Base-by-base conservation (phyloP, 2,329 filamentous ascomycete species). In the Rutstroemia sp. region DNA sequence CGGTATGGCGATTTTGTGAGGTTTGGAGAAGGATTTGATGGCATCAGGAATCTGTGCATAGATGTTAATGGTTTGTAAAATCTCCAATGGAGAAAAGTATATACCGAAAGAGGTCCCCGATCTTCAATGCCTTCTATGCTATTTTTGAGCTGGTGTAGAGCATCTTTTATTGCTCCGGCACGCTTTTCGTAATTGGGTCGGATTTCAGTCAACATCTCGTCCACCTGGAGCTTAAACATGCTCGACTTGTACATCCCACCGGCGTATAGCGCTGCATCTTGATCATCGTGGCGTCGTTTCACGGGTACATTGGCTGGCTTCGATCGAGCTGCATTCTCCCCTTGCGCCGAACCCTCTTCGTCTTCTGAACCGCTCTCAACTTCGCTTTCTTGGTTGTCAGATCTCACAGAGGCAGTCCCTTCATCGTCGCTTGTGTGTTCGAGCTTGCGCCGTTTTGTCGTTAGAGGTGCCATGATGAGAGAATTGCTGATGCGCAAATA, bases 1-100 rank as follows among this genome's bases (percentile, higher is more conserved):
- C 0, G 94, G 94, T 49, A 96, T 80, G n/a, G 76, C 72, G 57
- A 95, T 79, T 49, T 82, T 82, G 67, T 85, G 77, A 42, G 78
- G 77, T 70, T 84, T 86, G 63, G 88, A 82, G 65, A 89, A 79
- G 59, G 79, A 81, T 67, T 85, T 76, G 0, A 76, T 77, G 8
- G 89, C 90, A 64, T 94, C 83, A 37, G 73, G 64, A 52, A 94
- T 79, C 87, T 90, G 62, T 19, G 41, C n/a, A 51, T 19, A 16
- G 38, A 23, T 30, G 42, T 62, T 38, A 64, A 59, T 19, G 21
- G 39, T 25, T 18, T 27, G 19, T 6, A 19, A 30, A 38, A 16
- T 25, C 10, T 44, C 4, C 19, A 9, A 38, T 10, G 19, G 9
- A 34, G n/a, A 10, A 34, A 9, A 47, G 37, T 19, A 54, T 65